Evolutionary conservation across 2,329 filamentous ascomycete genomes (phyloP).

Genomic region (Diaporthe aspalathi): DNA sequence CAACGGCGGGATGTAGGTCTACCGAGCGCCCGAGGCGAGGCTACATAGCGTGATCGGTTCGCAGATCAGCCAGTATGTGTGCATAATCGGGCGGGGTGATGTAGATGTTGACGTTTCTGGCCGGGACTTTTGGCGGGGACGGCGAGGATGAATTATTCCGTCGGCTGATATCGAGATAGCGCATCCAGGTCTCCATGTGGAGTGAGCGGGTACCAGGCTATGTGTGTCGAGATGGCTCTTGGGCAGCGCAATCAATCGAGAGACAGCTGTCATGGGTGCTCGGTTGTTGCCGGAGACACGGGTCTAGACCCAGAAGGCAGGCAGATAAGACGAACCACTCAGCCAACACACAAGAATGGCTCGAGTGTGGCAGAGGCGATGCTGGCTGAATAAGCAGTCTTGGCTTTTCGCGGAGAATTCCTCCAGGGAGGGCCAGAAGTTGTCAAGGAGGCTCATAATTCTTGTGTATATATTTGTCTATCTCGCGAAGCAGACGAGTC

Average conservation of each 20-base stretch:
- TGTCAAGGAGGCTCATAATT: too few species aligned
- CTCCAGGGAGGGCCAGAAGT: too few species aligned
- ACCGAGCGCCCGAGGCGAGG: constrained; percentile 5
- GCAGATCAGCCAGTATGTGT: constrained; percentile 4
- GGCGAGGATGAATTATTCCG: constrained; percentile 4
- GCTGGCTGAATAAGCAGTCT: background rate
- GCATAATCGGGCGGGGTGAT: constrained; percentile 15
- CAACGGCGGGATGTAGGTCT: background rate
- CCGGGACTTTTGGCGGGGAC: constrained; percentile 5
- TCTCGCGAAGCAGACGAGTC: background rate
- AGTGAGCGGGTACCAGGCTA: background rate
- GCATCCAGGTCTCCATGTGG: background rate
- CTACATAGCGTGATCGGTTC: background rate
- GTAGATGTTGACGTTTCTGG: background rate
- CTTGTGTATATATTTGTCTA: too few species aligned
- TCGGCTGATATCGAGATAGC: constrained; percentile 12
- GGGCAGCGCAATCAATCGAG: background rate
- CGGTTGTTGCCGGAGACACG: background rate
- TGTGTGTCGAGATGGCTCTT: background rate
- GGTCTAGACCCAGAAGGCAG: background rate
- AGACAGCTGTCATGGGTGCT: background rate
- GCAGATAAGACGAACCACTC: background rate
- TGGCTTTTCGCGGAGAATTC: background rate
- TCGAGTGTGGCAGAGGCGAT: background rate
- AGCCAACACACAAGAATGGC: background rate